These are phyloP conservation scores for Pyrenophora tritici-repentis DNA, from an alignment of 2,329 filamentous ascomycete species.

Conservation along the genomic window DNA sequence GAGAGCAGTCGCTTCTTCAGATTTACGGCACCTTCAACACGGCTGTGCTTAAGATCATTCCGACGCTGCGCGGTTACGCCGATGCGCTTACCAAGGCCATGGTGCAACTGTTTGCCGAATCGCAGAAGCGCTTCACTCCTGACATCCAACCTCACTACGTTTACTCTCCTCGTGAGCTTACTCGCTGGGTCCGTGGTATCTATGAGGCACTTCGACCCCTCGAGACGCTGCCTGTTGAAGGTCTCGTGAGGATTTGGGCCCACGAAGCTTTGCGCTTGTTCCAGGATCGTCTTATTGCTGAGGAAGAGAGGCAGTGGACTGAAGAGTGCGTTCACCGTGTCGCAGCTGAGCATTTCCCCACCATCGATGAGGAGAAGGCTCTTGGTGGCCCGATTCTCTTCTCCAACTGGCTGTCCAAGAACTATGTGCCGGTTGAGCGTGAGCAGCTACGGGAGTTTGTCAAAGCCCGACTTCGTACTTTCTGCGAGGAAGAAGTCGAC, in stretches of 20 bases:
- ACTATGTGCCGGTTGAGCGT: conserved; percentile 95
- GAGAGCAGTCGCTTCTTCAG: conserved; percentile 89
- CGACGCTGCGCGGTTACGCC: conserved; percentile 90
- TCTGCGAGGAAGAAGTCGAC: conserved; percentile 99
- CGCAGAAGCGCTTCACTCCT: conserved; percentile 90
- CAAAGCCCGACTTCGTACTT: conserved; percentile 94
- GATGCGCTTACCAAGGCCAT: conserved; percentile 95
- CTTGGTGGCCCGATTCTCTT: conserved; percentile 93
- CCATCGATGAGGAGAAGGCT: conserved; percentile 87
- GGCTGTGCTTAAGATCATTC: conserved; percentile 95
- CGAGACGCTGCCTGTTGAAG: conserved; percentile 85
- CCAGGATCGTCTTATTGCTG: conserved; percentile 92
- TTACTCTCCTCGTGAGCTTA: conserved; percentile 97
- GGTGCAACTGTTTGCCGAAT: conserved; percentile 95
- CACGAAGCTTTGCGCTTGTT: conserved; percentile 96
- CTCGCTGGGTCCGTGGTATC: conserved; percentile 94
- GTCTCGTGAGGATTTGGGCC: conserved; percentile 94
- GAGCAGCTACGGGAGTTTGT: conserved; percentile 96
- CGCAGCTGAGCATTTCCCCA: conserved; percentile 90
- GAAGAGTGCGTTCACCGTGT: conserved; percentile 85
- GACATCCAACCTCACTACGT: conserved; percentile 99
- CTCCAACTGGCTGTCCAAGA: conserved; percentile 99
- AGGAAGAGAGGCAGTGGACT: conserved; percentile 95
- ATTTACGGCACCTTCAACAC: conserved; percentile 99
- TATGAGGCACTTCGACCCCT: conserved; percentile 96